Evolutionary conservation across 305 asterid species (phyloP).

Genomic region (Withania somnifera): DNA sequence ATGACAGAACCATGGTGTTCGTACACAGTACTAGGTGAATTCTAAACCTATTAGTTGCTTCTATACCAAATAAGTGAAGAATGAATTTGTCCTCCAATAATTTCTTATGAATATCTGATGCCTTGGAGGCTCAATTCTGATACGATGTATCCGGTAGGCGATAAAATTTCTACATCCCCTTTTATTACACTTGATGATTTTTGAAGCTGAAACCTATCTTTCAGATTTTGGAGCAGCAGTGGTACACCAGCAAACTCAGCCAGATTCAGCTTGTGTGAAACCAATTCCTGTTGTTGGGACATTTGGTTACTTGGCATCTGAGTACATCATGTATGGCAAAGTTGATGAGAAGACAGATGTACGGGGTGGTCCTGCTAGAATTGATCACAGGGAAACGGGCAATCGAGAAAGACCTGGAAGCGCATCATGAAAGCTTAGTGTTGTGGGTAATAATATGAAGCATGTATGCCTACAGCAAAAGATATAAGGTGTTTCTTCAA

Average conservation of each 20-base stretch:
- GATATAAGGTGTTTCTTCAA: neutral
- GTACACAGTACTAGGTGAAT: neutral
- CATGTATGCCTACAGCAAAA: neutral
- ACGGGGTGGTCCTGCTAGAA: slow-evolving; percentile 68
- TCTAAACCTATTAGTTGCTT: neutral
- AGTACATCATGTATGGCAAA: slow-evolving; percentile 71
- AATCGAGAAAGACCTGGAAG: slow-evolving; percentile 19
- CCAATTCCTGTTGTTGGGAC: slow-evolving; percentile 41
- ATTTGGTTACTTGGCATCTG: slow-evolving; percentile 73
- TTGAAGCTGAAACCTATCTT: slow-evolving; percentile 25
- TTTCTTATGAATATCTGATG: neutral
- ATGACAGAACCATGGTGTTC: neutral
- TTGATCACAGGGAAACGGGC: slow-evolving; percentile 77
- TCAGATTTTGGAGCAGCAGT: slow-evolving; percentile 69
- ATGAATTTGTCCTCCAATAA: neutral
- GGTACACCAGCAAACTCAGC: slow-evolving; percentile 21
- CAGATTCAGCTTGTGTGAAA: slow-evolving; percentile 20
- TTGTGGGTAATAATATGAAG: slow-evolving; percentile 37
- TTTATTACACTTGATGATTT: neutral
- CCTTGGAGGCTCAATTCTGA: neutral
- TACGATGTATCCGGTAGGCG: neutral
- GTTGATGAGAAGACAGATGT: slow-evolving; percentile 82
- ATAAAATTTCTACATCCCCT: neutral
- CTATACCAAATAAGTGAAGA: neutral
- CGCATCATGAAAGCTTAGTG: slow-evolving; percentile 56